Evolutionary conservation across 768 basidiomycete species (phyloP).

Genomic region (Mycena rosella): DNA sequence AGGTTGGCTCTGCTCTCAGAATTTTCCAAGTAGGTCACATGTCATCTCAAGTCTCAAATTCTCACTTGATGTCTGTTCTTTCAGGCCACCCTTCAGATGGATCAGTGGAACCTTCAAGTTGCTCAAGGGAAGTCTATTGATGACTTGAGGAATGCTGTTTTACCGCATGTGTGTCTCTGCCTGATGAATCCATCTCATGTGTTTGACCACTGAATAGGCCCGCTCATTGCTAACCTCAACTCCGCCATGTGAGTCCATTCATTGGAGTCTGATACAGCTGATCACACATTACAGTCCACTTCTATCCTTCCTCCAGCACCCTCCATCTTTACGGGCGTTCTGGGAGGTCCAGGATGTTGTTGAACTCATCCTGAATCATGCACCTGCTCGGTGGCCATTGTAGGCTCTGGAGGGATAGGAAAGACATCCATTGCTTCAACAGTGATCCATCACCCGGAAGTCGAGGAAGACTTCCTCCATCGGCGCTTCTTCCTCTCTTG

Average conservation of each 20-base stretch:
- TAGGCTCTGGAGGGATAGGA: no score
- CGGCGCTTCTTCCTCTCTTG: constrained; percentile 47
- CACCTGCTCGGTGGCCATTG: constrained; percentile 41
- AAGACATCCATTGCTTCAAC: constrained; percentile 48
- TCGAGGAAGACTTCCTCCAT: constrained; percentile 35
- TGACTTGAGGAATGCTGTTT: neutral
- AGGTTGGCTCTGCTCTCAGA: no score
- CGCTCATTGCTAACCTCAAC: no score
- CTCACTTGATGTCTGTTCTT: no score
- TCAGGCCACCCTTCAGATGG: no score
- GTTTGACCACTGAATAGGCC: neutral
- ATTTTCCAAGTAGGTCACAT: no score
- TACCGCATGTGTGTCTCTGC: neutral
- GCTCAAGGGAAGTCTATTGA: no score
- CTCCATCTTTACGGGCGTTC: constrained; percentile 44
- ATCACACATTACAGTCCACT: constrained; percentile 3
- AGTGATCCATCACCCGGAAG: constrained; percentile 39
- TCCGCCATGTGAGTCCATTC: no score
- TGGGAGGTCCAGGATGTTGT: constrained; percentile 41
- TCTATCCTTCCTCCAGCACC: neutral
- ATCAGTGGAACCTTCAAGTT: no score
- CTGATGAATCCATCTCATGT: neutral
- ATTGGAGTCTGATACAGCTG: no score
- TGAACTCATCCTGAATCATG: constrained; percentile 23
- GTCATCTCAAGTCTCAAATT: no score